Conservation (phyloP, 2,329 filamentous ascomycete species). For the Hypoxylon sp. region DNA sequence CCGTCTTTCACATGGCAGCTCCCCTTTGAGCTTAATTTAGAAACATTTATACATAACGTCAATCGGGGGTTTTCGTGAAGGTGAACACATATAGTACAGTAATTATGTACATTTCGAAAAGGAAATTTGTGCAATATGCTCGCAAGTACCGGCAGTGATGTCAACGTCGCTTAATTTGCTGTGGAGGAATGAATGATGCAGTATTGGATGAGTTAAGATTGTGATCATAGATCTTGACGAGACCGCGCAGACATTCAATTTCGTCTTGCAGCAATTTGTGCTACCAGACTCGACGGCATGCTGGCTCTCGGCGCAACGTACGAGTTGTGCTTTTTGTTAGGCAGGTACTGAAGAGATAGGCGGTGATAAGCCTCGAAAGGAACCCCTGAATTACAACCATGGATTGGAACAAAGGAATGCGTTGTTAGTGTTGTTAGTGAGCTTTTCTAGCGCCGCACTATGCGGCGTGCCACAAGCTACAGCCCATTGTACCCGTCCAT, state of each 20-base stretch:
- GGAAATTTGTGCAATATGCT: slow-evolving; percentile 10
- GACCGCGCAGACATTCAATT: slow-evolving; percentile 30
- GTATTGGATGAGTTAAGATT: slow-evolving; percentile 36
- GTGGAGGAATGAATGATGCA: slow-evolving; percentile 22
- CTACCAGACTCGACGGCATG: slow-evolving; percentile 25
- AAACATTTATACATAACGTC: slow-evolving; percentile 14
- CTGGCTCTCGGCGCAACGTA: slow-evolving; percentile 9
- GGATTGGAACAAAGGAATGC: slow-evolving; percentile 15
- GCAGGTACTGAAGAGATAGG: slow-evolving; percentile 5
- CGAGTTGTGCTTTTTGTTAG: slow-evolving; percentile 3
- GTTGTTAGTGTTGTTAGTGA: slow-evolving; percentile 28
- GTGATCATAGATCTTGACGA: slow-evolving; percentile 33
- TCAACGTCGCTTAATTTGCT: slow-evolving; percentile 22
- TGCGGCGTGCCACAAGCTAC: slow-evolving; percentile 18
- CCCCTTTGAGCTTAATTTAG: slow-evolving; percentile 34
- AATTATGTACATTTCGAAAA: too few species aligned
- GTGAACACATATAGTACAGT: slow-evolving; percentile 4
- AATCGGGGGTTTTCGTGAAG: slow-evolving; percentile 7
- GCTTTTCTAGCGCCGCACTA: slow-evolving; percentile 34
- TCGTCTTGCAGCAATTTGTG: slow-evolving; percentile 34
- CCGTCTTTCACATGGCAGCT: slow-evolving; percentile 22
- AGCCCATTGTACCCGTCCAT: slow-evolving; percentile 8
- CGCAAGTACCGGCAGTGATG: slow-evolving; percentile 26
- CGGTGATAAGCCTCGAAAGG: slow-evolving; percentile 25
- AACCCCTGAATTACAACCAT: slow-evolving; percentile 42